Conservation (phyloP, 345 rosid species). For the Eucalyptus cloeziana region DNA sequence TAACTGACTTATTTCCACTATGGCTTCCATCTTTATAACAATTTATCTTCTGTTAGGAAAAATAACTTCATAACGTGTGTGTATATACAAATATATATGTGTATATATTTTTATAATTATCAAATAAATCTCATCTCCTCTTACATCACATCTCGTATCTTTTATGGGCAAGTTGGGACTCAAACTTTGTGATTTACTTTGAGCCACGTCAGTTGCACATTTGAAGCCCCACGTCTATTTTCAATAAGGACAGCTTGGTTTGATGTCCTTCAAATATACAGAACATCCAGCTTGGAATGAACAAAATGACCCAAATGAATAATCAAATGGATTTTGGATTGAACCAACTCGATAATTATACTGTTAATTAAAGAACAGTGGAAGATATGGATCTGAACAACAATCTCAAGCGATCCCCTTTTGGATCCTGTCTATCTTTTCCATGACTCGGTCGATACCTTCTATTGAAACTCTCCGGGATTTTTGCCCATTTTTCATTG, state of each 20-base stretch:
- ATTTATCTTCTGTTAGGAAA: neutral
- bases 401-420: neutral
- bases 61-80: neutral
- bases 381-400: neutral
- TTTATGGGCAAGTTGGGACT: neutral
- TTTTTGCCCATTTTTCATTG: neutral
- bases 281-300: neutral
- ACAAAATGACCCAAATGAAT: neutral
- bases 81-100: neutral
- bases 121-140: neutral
- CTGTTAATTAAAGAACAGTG: neutral
- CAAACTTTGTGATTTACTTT: neutral
- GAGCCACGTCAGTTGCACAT: neutral
- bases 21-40: neutral
- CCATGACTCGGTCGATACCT: neutral
- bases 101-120: neutral
- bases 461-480: neutral
- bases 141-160: neutral
- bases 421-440: neutral
- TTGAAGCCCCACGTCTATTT: neutral
- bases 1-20: neutral
- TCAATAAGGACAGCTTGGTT: neutral
- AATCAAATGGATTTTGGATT: neutral
- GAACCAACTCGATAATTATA: neutral
- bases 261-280: neutral